Base-by-base conservation (phyloP, 2,329 filamentous ascomycete genomes). In the Nemania abortiva region DNA sequence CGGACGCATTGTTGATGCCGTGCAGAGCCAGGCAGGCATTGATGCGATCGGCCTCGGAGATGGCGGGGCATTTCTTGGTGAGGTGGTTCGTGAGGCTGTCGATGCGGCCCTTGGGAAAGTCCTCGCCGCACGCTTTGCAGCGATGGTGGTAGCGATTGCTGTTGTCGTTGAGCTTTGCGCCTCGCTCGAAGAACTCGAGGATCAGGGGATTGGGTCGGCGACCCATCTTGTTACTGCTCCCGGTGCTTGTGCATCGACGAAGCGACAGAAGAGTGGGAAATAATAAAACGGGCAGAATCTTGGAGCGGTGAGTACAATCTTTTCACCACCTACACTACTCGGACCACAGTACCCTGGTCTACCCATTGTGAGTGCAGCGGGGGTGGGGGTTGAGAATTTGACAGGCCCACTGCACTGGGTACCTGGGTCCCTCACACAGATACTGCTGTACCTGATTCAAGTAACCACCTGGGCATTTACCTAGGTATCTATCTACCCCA, bases 61-160 rank as follows among this genome's bases (percentile, higher is more conserved):
- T 90, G 63, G 91, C 92, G 49, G 92, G 92, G 79, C 95, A 98
- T 84, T 92, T 94, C 80, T 95, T 96, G 62, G 93, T 91, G 65
- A 97, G 86, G 78, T 98, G 95, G 70, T 87, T 90, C 52, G 90
- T 92, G 69, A 98, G 82, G 75, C 89, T 93, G 77, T 98, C 95
- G 76, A 93, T 91, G 70, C 95, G 90, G 70, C 95, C 95, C 79
- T 97, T 97, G 71, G 93, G 92, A 72, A 97, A 97, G 80, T 92
- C 91, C 81, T 96, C 92, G 73, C 93, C 93, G 79, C 94, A 97
- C 73, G 90, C 87, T 80, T 92, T 95, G 88, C 94, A 97, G 13
- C 92, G 96, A 78, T 97, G 93, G 75, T 93, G 91, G 78, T 98
- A 98, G 67, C 95, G 90, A 80, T 97, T 97, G 84, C 93, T 96